Conservation (phyloP, 495 filamentous ascomycete species). For the Articulospora tetracladia region DNA sequence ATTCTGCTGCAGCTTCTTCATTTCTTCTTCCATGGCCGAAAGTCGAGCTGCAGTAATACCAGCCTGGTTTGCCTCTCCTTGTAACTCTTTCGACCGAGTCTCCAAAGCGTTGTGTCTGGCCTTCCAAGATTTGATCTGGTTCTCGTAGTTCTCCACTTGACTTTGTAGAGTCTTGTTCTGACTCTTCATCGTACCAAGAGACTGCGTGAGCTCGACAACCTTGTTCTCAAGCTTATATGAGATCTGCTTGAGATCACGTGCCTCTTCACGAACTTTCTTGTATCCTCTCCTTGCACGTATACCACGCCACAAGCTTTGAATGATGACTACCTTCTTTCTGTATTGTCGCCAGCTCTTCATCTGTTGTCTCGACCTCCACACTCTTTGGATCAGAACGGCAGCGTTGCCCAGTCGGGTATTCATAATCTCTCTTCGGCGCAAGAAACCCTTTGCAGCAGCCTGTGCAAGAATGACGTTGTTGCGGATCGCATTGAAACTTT, state of each 20-base stretch:
- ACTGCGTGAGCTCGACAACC: constrained; percentile 96
- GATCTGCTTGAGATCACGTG: constrained; percentile 96
- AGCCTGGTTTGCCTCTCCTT: constrained; percentile 94
- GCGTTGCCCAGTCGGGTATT: constrained; percentile 93
- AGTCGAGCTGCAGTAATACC: constrained; percentile 90
- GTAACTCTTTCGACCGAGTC: constrained; percentile 84
- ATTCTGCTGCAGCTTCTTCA: constrained; percentile 81
- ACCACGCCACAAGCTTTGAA: constrained; percentile 93
- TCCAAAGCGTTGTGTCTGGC: constrained; percentile 89
- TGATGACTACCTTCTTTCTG: constrained; percentile 79
- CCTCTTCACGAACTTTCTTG: constrained; percentile 88
- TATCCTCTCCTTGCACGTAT: constrained; percentile 76
- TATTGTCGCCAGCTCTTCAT: constrained; percentile 83
- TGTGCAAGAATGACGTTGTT: constrained; percentile 82
- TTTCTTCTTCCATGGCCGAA: constrained; percentile 86
- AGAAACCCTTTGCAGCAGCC: constrained; percentile 84
- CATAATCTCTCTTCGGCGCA: constrained; percentile 83
- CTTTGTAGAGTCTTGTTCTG: constrained; percentile 86
- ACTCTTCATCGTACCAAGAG: constrained; percentile 81
- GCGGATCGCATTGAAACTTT: constrained; percentile 69
- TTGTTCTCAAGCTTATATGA: constrained; percentile 99
- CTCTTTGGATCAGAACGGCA: constrained; percentile 83
- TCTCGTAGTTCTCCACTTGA: constrained; percentile 95
- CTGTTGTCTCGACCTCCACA: constrained; percentile 77
- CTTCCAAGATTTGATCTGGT: constrained; percentile 92